Conservation (phyloP, 345 rosid genomes). For the Rubroshorea leprosula region DNA sequence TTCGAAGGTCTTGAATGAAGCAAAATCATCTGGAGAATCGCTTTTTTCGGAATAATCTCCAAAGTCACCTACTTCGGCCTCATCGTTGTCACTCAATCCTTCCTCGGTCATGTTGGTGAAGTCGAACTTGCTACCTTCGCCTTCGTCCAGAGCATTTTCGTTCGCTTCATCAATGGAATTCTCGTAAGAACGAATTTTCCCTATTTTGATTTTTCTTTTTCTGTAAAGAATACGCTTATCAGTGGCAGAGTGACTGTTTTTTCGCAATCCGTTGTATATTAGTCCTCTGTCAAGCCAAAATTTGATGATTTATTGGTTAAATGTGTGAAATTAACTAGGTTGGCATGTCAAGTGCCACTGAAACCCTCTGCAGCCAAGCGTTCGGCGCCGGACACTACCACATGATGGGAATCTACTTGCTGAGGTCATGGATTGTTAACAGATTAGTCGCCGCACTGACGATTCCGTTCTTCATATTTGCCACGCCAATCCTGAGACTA, state of each 20-base stretch:
- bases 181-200: constrained; percentile 16
- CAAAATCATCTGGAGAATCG: constrained; percentile 37
- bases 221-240: no score
- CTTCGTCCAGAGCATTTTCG: constrained; percentile 35
- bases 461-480: constrained; percentile 24
- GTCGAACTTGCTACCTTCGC: constrained; percentile 44
- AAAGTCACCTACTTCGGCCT: constrained; percentile 33
- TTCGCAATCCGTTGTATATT: no score
- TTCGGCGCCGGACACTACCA: constrained; percentile 44
- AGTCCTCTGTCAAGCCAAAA: no score
- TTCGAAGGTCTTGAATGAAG: constrained; percentile 41
- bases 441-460: constrained; percentile 25
- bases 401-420: constrained; percentile 43
- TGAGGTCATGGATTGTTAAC: constrained; percentile 46
- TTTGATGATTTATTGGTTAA: no score
- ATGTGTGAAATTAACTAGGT: constrained; percentile 32
- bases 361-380: constrained; percentile 50
- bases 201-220: neutral
- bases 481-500: constrained; percentile 30
- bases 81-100: constrained; percentile 46
- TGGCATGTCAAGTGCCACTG: constrained; percentile 58
- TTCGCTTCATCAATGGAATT: constrained; percentile 44
- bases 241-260: no score
- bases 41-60: constrained; percentile 37
- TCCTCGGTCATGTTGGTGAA: constrained; percentile 37